Base-by-base conservation (phyloP, 2,329 filamentous ascomycete species). In the Botrytis galanthina region DNA sequence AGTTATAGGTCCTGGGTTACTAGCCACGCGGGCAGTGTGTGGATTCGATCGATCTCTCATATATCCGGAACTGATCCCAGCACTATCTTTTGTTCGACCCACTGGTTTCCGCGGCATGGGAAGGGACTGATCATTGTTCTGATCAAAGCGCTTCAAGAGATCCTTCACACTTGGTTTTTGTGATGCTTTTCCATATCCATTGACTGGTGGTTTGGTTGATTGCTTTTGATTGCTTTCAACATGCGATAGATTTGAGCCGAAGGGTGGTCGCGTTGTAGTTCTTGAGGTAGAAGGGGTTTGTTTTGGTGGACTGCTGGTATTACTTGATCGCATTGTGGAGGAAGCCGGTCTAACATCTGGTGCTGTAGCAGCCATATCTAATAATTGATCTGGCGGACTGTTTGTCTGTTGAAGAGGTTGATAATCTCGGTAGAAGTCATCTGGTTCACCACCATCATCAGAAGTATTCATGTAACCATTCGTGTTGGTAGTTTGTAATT, bases 101-200 rank as follows among this genome's bases (percentile, higher is more conserved):
- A 70, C 63, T 20, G 77, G 76, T 60, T 77, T 78, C 39, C 74
- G 77, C 37, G 70, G 66, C 14, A 84, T 37, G 82, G 83, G 67
- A 83, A 78, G 74, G 84, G 84, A 51, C 79, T 84, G 48, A 42
- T 78, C 77, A 71, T 78, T 84, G 77, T 86, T 89, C 79, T 91
- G 89, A 81, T 95, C 92, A 83, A 95, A 96, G 72, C 88, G 90
- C 82, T 91, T 93, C 79, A 93, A 90, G 75, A 96, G 85, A 80
- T 96, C 93, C 83, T 91, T 93, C 77, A 96, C 92, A 74, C 91
- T 95, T n/a, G 90, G 86, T 70, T 79, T 76, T 32, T 75, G 74
- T 46, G 57, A 20, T 44, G 76, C 60, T 37, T 75, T 77, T 2
- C 75, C 57, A 35, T 74, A 73, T 44, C 77, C 78, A 71, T 80